Evolutionary conservation across 2,329 filamentous ascomycete genomes (phyloP).

Genomic region (Trichoderma sp.): DNA sequence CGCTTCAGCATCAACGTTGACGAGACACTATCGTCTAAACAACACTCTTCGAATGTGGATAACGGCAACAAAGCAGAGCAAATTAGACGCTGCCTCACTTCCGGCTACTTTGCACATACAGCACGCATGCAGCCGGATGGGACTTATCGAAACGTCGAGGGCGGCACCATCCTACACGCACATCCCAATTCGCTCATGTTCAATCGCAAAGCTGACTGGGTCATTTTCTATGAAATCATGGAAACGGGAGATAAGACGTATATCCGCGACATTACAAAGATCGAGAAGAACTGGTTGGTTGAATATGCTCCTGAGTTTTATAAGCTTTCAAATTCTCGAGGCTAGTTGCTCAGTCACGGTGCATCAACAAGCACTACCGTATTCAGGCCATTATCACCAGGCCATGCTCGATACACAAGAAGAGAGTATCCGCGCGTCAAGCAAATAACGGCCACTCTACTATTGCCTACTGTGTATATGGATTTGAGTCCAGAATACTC

Average conservation of each 20-base stretch:
- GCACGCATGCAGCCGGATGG: conserved; percentile 94
- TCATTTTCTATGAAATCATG: conserved; percentile 91
- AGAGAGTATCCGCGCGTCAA: not conserved
- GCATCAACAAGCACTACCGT: not conserved
- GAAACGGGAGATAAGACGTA: conserved; percentile 87
- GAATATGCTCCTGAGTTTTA: conserved; percentile 90
- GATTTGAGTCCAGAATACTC: not conserved
- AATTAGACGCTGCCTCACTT: conserved; percentile 82
- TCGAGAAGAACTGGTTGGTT: conserved; percentile 88
- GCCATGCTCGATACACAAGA: not conserved
- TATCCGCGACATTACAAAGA: conserved; percentile 89
- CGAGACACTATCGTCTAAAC: conserved; percentile 58
- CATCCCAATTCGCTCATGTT: conserved; percentile 95
- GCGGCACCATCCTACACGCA: conserved; percentile 76
- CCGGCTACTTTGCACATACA: conserved; percentile 90
- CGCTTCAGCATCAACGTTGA: conserved; percentile 75
- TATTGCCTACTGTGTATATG: not conserved
- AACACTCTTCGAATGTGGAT: conserved; percentile 38
- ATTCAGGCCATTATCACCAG: not conserved
- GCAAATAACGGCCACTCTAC: not conserved
- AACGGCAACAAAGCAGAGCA: conserved; percentile 61
- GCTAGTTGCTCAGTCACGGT: conserved; percentile 23
- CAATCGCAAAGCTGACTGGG: conserved; percentile 95
- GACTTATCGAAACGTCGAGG: conserved; percentile 83
- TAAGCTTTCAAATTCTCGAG: conserved; percentile 52